Evolutionary conservation across 345 rosid genomes (phyloP), one percentile per base, ranked within the genome.

Genomic region (Citrus hindsii): DNA sequence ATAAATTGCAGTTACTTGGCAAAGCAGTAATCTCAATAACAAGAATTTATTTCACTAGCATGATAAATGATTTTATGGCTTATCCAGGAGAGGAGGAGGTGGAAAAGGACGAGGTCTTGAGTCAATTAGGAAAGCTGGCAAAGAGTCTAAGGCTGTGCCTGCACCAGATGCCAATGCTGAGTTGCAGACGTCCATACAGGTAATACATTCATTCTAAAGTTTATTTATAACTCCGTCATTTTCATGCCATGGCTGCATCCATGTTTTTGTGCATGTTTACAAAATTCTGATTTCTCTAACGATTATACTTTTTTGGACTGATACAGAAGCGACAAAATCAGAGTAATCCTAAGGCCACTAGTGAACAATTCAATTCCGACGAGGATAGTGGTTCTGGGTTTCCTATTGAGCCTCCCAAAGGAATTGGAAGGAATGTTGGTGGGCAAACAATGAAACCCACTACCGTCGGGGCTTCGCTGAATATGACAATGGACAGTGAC

Each of bases 321-420:
- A 73, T 75, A 40, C 85, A 94, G 98, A 89, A 90, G 86, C 79
- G 77, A 61, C 81, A 81, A 80, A 86, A 80, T 62, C 87, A 84
- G 78, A n/a, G 76, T 59, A 83, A 84, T 65, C 71, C 88, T 66
- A 86, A 73, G 60, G 82, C 89, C 82, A 76, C 9, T 21, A 74
- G 87, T 55, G 88, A 76, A 76, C 71, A 76, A 55, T 75, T 78
- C 79, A 86, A 73, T 83, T 84, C 79, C 19, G 91, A 82, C 24
- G 87, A 85, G 80, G 91, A 87, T 64, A 82, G 74, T 73, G 89
- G 86, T 16, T 64, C 88, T 62, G 87, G 87, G 83, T 87, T 85
- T 55, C 84, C 82, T 56, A 81, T 86, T 5, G 91, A 79, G 65
- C 89, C 86, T 65, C 56, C 80, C 30, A 87, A 84, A 79, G 89